These are phyloP conservation scores for Amylocarpus encephaloides DNA, from an alignment of 2,329 filamentous ascomycete species.

Conservation along the genomic window DNA sequence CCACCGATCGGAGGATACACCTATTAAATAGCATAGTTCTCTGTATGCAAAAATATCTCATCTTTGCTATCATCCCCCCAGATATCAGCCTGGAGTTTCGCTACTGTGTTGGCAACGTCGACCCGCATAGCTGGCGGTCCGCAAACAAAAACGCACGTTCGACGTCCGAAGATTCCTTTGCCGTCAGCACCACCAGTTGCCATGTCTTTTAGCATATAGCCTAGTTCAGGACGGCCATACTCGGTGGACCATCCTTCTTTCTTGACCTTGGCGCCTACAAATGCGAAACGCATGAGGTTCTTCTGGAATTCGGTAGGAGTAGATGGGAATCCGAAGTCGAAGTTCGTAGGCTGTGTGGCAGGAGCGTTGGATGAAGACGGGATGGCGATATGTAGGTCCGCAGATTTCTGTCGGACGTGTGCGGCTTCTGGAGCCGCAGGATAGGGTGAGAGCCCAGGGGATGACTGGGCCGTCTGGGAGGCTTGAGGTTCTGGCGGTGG, in stretches of 20 bases:
- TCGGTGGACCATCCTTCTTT: conserved; percentile 85
- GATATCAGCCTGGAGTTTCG: conserved; percentile 73
- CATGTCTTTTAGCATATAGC: conserved; percentile 79
- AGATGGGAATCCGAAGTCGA: conserved; percentile 74
- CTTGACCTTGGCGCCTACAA: conserved; percentile 58
- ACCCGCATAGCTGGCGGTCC: conserved; percentile 82
- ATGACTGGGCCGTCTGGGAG: conserved; percentile 2
- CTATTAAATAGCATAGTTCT: conserved; percentile 81
- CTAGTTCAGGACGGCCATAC: conserved; percentile 83
- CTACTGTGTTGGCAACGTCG: conserved; percentile 81
- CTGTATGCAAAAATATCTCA: conserved; percentile 89
- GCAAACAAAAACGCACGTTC: conserved; percentile 89
- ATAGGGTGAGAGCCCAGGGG: conserved; percentile 4
- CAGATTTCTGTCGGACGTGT: conserved; percentile 22
- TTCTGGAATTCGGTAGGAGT: conserved; percentile 86
- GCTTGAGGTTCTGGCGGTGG: not conserved
- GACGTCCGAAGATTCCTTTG: conserved; percentile 64
- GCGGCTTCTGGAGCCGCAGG: conserved; percentile 13
- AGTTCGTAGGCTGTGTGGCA: conserved; percentile 36
- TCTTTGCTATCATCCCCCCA: conserved; percentile 73
- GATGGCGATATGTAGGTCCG: conserved; percentile 23
- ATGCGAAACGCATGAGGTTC: conserved; percentile 84
- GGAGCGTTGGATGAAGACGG: conserved; percentile 10
- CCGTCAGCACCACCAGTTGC: conserved; percentile 63
- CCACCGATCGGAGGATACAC: not conserved